A percentile compares a stretch with the other conserved stretches of the same genome.
phyloP scores from a whole-genome alignment of 2,329 filamentous ascomycete species.

The Hymenoscyphus repandus region DNA sequence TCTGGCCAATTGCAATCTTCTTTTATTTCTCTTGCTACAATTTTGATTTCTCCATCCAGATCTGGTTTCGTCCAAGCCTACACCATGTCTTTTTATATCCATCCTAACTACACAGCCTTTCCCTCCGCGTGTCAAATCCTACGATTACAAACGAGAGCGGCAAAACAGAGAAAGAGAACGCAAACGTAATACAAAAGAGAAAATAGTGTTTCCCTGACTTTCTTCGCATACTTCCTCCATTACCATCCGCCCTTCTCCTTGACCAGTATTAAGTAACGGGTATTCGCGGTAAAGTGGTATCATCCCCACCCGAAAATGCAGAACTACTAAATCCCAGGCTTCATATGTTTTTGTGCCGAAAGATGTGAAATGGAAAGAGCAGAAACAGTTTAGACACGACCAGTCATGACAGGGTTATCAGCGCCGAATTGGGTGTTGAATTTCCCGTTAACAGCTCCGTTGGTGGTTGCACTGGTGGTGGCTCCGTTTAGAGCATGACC shows the following conservation, averaged over 20 bases:
- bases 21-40: no score
- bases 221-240: background rate
- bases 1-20: no score
- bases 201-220: no score
- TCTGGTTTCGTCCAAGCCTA: no score
- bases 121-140: no score
- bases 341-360: background rate
- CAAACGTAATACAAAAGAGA: no score
- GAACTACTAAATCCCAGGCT: background rate
- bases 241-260: background rate
- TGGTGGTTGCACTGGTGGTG: background rate
- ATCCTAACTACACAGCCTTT: no score
- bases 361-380: background rate
- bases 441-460: slow-evolving; percentile 4
- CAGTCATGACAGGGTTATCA: slow-evolving; percentile 23
- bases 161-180: no score
- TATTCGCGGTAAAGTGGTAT: slow-evolving; percentile 7
- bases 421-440: slow-evolving; percentile 19
- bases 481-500: background rate
- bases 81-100: no score
- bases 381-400: slow-evolving; percentile 9
- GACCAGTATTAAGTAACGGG: slow-evolving; percentile 4
- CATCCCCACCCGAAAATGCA: background rate
- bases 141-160: no score
- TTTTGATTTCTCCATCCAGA: no score